phyloP scores from a whole-genome alignment of 768 basidiomycete species.

The Mycena capillaripes region DNA sequence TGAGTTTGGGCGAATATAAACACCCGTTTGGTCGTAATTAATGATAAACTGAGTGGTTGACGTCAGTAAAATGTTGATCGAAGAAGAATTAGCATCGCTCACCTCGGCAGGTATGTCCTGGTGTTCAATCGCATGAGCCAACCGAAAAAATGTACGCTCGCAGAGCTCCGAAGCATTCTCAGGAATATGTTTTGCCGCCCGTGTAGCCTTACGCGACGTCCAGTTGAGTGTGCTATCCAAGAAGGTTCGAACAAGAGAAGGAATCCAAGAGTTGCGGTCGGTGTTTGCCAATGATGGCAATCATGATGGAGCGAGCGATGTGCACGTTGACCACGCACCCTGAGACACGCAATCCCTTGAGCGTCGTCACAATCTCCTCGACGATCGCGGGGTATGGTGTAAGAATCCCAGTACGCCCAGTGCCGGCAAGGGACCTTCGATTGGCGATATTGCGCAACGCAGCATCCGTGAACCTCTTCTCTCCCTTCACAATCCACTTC shows the following conservation, averaged over 20 bases:
- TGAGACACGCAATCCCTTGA: slow-evolving; percentile 2
- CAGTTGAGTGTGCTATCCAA: slow-evolving; percentile 15
- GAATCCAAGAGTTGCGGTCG: neutral
- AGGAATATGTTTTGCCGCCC: slow-evolving; percentile 9
- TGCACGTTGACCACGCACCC: slow-evolving; percentile 11
- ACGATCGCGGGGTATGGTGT: slow-evolving; percentile 5
- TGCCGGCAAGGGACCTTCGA: neutral
- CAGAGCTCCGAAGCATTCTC: slow-evolving; percentile 12
- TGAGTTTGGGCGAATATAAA: neutral
- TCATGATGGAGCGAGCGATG: slow-evolving; percentile 5
- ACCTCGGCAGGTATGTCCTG: slow-evolving; percentile 7
- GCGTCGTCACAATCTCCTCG: neutral
- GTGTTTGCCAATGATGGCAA: slow-evolving; percentile 12
- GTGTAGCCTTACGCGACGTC: neutral
- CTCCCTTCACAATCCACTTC: slow-evolving; percentile 12
- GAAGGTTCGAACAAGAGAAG: slow-evolving; percentile 9
- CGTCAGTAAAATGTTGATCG: neutral
- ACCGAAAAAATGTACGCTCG: slow-evolving; percentile 6
- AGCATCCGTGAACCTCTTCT: slow-evolving; percentile 8
- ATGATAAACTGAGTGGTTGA: neutral
- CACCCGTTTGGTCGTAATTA: slow-evolving; percentile 1
- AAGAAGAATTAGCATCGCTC: neutral
- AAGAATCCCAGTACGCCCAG: slow-evolving; percentile 8
- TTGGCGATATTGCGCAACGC: neutral
- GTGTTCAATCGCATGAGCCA: slow-evolving; percentile 9